Evolutionary conservation across 352 stramenopile genomes (phyloP), one percentile per base, ranked within the genome.

Genomic region (Bremia lactucae): DNA sequence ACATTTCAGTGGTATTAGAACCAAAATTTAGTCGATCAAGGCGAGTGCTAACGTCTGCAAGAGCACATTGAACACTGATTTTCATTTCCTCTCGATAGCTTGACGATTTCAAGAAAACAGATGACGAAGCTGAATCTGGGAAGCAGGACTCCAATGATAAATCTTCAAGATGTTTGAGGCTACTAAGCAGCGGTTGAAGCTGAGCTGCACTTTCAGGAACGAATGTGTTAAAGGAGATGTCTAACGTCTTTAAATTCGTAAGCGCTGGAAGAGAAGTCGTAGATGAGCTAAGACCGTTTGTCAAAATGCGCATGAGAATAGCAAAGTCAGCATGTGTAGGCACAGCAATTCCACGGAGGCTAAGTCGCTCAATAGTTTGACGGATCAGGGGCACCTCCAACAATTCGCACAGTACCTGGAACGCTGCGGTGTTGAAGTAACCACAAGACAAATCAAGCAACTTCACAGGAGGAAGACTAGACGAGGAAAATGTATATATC

Each of bases 161-260:
- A 20, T 46, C 42, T 42, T 71, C 47, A 6, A 86, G 52, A 2
- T 38, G 31, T 26, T 29, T 45, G 10, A 81, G 49, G 4, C 64
- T 65, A 24, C 55, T 44, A 8, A 83, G 39, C 7, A 86, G 41
- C 14, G 55, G 44, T 31, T 64, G 59, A 13, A 83, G 42, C 14
- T 52, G 57, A 16, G 55, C 36, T 10, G 62, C 58, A 9, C 46
- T 54, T 38, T 74, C 62, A 20, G 64, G 46, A 7, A 55, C 58
- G 29, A 89, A 61, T 6, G 69, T 83, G 43, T 85, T 84, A 52
- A 76, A 85, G 20, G 73, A 87, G 6, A 89, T 20, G 51, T 87
- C 62, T 31, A 89, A 49, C n/a, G 49, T 59, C 16, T 59, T 45
- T 6, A 89, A 46, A 34, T 59, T 50, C 4, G 11, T 29, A 14